These are phyloP conservation scores for Penicillium macrosclerotiorum DNA, from an alignment of 495 filamentous ascomycete genomes.

Conservation along the genomic window DNA sequence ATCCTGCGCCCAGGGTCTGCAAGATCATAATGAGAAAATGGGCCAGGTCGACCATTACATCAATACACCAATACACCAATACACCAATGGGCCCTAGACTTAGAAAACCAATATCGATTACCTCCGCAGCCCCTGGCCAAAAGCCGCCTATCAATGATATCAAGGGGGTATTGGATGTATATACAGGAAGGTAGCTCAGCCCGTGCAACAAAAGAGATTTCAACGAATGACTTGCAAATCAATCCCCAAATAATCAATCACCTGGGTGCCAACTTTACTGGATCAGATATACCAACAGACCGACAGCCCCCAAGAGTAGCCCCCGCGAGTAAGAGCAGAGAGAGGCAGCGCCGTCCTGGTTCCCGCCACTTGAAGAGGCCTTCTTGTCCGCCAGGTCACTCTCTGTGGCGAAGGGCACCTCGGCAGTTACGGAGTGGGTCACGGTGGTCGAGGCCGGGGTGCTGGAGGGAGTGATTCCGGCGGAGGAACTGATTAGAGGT, in stretches of 20 bases:
- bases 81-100: no score
- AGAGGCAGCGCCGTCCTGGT: constrained; percentile 19
- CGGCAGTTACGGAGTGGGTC: constrained; percentile 5
- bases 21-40: no score
- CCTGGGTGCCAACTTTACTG: constrained; percentile 1
- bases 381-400: constrained; percentile 9
- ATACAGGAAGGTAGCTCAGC: constrained; percentile 18
- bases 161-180: constrained; percentile 20
- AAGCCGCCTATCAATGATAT: constrained; percentile 12
- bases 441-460: constrained; percentile 7
- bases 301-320: constrained; percentile 15
- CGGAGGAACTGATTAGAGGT: constrained; percentile 19
- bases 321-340: constrained; percentile 10
- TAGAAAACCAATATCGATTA: constrained; percentile 7
- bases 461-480: constrained; percentile 13
- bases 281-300: constrained; percentile 16
- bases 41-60: background rate
- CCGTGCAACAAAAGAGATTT: background rate
- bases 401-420: constrained; percentile 5
- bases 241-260: background rate
- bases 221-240: constrained; percentile 2
- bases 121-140: constrained; percentile 15
- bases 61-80: no score
- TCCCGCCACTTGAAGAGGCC: constrained; percentile 10
- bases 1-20: no score